Conservation (phyloP, 768 basidiomycete genomes). For the Pulveroboletus sp. region DNA sequence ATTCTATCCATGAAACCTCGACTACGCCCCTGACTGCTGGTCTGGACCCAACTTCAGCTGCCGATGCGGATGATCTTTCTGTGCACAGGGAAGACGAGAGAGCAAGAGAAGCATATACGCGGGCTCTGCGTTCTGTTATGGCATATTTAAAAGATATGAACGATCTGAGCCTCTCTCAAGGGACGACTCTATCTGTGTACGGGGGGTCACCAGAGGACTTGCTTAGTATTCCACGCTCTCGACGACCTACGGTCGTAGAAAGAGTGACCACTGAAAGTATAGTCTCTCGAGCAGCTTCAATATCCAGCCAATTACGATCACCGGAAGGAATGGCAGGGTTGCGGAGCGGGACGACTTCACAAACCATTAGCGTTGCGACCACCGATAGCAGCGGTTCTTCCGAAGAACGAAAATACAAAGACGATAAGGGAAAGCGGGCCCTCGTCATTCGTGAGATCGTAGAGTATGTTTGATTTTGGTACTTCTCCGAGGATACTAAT, state of each 20-base stretch:
- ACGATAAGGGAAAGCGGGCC: slow-evolving; percentile 81
- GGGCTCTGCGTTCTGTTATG: slow-evolving; percentile 88
- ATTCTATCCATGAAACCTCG: slow-evolving; percentile 52
- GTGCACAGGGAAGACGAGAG: slow-evolving; percentile 68
- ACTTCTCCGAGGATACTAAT: slow-evolving; percentile 8
- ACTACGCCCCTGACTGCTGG: slow-evolving; percentile 34
- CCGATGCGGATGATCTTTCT: slow-evolving; percentile 40
- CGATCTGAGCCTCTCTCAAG: slow-evolving; percentile 73
- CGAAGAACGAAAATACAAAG: slow-evolving; percentile 87
- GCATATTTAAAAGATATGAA: slow-evolving; percentile 95
- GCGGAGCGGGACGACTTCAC: slow-evolving; percentile 56
- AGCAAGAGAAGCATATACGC: slow-evolving; percentile 64
- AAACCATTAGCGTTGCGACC: slow-evolving; percentile 68
- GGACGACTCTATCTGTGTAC: slow-evolving; percentile 55
- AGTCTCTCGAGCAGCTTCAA: slow-evolving; percentile 46
- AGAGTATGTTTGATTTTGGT: slow-evolving; percentile 50
- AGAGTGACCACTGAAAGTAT: slow-evolving; percentile 43
- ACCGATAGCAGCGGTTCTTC: slow-evolving; percentile 69
- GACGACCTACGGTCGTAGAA: slow-evolving; percentile 68
- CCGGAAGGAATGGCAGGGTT: slow-evolving; percentile 58
- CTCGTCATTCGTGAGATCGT: slow-evolving; percentile 89
- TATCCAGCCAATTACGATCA: slow-evolving; percentile 59
- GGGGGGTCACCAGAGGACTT: slow-evolving; percentile 47
- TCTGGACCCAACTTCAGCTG: slow-evolving; percentile 44
- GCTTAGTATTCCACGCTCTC: slow-evolving; percentile 40